Evolutionary conservation across 1,284 basidiomycete genomes (phyloP).

Genomic region (Cryptococcus sp.): DNA sequence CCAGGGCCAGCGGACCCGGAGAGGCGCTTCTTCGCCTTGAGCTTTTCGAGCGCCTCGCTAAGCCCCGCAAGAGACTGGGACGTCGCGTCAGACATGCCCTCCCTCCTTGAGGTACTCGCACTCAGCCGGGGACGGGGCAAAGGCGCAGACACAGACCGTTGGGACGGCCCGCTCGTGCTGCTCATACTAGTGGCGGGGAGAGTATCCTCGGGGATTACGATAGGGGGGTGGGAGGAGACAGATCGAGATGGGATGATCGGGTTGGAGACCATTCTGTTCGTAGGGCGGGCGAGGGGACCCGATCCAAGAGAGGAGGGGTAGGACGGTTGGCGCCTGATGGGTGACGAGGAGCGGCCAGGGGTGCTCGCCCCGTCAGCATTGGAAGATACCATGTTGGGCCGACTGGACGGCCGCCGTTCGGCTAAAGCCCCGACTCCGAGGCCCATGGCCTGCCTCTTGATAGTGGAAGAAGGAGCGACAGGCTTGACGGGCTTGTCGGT

Average conservation of each 20-base stretch:
- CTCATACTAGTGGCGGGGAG: not conserved
- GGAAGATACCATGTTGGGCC: constrained; percentile 6
- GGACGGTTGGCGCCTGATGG: constrained; percentile 30
- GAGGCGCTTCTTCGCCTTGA: constrained; percentile 29
- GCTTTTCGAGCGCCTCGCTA: constrained; percentile 40
- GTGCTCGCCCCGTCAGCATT: not conserved
- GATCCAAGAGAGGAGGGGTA: constrained; percentile 44
- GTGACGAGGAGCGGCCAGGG: not conserved
- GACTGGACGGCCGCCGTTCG: constrained; percentile 16
- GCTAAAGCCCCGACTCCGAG: constrained; percentile 8
- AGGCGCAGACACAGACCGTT: constrained; percentile 30
- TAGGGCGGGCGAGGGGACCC: constrained; percentile 34
- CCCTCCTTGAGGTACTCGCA: constrained; percentile 24
- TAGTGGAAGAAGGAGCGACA: not conserved
- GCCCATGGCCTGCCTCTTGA: not conserved
- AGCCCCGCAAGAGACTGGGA: constrained; percentile 37
- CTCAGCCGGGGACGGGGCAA: constrained; percentile 13
- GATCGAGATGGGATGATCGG: constrained; percentile 27
- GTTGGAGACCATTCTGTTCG: constrained; percentile 39
- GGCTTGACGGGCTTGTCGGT: constrained; percentile 6
- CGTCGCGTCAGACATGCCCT: constrained; percentile 37
- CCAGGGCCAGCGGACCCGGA: not conserved
- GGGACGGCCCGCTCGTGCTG: not conserved
- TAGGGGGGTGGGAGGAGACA: not conserved
- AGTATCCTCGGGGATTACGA: not conserved